Evolutionary conservation across 202 grass and related monocot genomes (phyloP).

Genomic region (Schoenoplectus tabernaemontani): DNA sequence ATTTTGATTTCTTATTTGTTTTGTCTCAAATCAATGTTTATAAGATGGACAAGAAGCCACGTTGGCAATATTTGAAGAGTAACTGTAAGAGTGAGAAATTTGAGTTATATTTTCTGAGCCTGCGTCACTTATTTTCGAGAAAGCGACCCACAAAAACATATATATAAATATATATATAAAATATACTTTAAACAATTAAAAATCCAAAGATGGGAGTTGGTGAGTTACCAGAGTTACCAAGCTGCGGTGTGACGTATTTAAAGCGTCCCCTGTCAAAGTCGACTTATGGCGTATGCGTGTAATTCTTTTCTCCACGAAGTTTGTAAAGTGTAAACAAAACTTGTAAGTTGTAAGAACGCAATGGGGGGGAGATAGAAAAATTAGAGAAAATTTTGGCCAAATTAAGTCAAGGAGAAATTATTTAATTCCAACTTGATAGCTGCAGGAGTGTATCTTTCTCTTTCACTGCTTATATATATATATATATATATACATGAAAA

Average conservation of each 20-base stretch:
- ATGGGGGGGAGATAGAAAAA: background rate
- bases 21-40: background rate
- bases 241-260: background rate
- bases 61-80: background rate
- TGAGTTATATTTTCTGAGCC: background rate
- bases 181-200: too few relatives aligned
- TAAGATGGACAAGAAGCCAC: background rate
- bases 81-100: too few relatives aligned
- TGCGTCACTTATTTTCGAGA: background rate
- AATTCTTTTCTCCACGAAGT: background rate
- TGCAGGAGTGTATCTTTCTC: background rate
- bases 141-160: background rate
- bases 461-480: background rate
- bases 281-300: background rate
- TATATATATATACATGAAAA: background rate
- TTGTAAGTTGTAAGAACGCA: background rate
- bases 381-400: background rate
- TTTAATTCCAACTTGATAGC: background rate
- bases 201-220: background rate
- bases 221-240: background rate
- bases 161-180: too few relatives aligned
- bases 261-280: background rate
- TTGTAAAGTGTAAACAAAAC: background rate
- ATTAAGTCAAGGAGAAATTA: conserved; percentile 3
- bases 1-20: too few relatives aligned